phyloP scores from a whole-genome alignment of 495 filamentous ascomycete genomes.

The Aspergillus haitiensis region DNA sequence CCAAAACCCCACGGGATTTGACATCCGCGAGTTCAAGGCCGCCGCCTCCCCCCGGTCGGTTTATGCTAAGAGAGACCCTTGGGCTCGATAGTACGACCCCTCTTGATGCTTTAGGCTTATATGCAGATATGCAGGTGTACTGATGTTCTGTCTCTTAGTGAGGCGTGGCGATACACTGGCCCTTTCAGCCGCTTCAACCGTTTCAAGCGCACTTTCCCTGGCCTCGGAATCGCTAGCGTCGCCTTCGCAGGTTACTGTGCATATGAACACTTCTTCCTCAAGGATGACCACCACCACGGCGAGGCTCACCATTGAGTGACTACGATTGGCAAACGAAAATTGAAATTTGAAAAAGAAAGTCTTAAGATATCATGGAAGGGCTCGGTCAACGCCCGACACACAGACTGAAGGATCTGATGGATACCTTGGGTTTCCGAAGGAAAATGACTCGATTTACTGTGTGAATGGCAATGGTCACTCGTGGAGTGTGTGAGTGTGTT shows the following conservation, averaged over 20 bases:
- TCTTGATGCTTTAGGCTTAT: background rate
- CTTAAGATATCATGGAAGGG: slow-evolving; percentile 4
- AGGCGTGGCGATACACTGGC: slow-evolving; percentile 91
- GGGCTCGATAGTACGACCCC: slow-evolving; percentile 67
- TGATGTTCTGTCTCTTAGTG: slow-evolving; percentile 53
- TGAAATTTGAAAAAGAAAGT: background rate
- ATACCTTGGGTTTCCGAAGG: slow-evolving; percentile 32
- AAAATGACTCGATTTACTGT: slow-evolving; percentile 8
- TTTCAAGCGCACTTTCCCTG: slow-evolving; percentile 81
- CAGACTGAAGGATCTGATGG: slow-evolving; percentile 26
- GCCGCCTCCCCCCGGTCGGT: slow-evolving; percentile 60
- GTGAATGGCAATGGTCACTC: slow-evolving; percentile 11
- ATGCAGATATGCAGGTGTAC: slow-evolving; percentile 11
- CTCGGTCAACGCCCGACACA: slow-evolving; percentile 11
- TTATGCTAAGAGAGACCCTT: slow-evolving; percentile 73
- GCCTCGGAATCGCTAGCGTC: slow-evolving; percentile 85
- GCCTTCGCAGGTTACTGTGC: slow-evolving; percentile 86
- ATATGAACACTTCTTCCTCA: slow-evolving; percentile 83
- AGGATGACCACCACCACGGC: slow-evolving; percentile 69
- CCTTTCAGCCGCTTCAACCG: slow-evolving; percentile 86
- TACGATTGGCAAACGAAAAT: background rate
- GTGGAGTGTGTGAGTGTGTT: slow-evolving; percentile 5
- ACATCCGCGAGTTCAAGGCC: slow-evolving; percentile 68
- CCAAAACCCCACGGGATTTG: slow-evolving; percentile 81
- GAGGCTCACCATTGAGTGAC: slow-evolving; percentile 46